A percentile compares a stretch with the other conserved stretches of the same genome.
Evolutionary conservation across 441 rosid species (phyloP).

Genomic region (Eruca vesicaria): DNA sequence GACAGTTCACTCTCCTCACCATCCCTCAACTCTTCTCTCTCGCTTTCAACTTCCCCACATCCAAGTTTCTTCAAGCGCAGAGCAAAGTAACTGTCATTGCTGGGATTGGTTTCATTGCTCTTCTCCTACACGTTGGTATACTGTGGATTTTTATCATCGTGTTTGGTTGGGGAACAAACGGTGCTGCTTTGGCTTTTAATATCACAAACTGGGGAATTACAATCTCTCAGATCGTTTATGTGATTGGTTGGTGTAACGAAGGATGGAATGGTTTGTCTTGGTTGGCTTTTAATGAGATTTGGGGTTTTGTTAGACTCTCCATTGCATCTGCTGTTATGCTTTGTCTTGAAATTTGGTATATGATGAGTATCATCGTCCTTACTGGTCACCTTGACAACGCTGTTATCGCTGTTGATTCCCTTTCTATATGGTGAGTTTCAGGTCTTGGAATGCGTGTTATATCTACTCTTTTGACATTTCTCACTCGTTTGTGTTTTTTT

Average conservation of each 20-base stretch:
- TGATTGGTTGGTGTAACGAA: constrained; percentile 55
- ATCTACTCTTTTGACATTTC: background rate
- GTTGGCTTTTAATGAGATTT: constrained; percentile 61
- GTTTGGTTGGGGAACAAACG: constrained; percentile 53
- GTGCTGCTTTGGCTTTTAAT: constrained; percentile 76
- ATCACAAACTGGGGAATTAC: constrained; percentile 49
- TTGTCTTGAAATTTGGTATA: constrained; percentile 80
- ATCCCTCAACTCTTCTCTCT: constrained; percentile 70
- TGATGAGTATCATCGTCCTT: constrained; percentile 67
- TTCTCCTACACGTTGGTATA: constrained; percentile 43
- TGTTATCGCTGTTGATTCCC: constrained; percentile 65
- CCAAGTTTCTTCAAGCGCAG: constrained; percentile 88
- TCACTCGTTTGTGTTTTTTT: background rate
- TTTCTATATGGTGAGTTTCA: constrained; percentile 59
- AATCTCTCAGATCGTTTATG: constrained; percentile 51
- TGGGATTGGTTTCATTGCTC: constrained; percentile 51
- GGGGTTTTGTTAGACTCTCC: constrained; percentile 78
- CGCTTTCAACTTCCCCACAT: constrained; percentile 61
- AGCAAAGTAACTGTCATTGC: constrained; percentile 61
- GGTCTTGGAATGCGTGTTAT: background rate
- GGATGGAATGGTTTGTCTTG: constrained; percentile 70
- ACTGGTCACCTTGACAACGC: constrained; percentile 71
- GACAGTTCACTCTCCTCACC: constrained; percentile 48
- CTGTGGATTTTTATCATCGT: constrained; percentile 50
- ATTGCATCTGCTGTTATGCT: constrained; percentile 84